Evolutionary conservation across 345 rosid genomes (phyloP), one percentile per base, ranked within the genome.

Genomic region (Turnera subulata): DNA sequence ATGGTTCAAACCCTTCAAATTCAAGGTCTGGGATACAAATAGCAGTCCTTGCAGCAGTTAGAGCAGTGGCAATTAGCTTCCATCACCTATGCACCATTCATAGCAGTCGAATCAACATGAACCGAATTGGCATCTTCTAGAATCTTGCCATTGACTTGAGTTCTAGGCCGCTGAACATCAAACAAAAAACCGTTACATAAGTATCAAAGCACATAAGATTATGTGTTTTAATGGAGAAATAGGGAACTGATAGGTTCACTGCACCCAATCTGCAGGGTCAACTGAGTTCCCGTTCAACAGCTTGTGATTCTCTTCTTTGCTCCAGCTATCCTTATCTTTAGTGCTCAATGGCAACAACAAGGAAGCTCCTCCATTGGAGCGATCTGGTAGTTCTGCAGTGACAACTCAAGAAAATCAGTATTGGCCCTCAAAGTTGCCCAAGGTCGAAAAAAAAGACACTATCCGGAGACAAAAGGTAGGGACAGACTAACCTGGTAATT

Each of bases 201-300:
- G 22, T 37, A 37, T 10, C 53, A 48, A 50, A 8, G 8, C 17
- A 18, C 54, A 46, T 11, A 53, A 24, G 24, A 42, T 51, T 12
- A 8, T 9, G 16, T 40, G 25, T 55, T 61, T 11, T 15, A 49
- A 7, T 2, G 17, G 2, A 24, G 9, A 32, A 43, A 23, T 11
- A 13, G n/a, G 14, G 16, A 19, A 10, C 26, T 44, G 3, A 11
- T 42, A 21, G 26, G 35, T 53, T 62, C 61, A 4, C 50, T 2
- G 37, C 83, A 93, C 99, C 96, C 97, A 76, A 62, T 93, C 99
- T 46, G 95, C 78, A 73, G 98, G 84, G 43, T 92, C 98, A 19
- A 61, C 80, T 11, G 83, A 65, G 45, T 85, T 85, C 72, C 99
- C 99, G 63, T 94, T 94, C 75, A 90, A 66, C 55, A 88, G 95